These are phyloP conservation scores for Pseudocercospora fuligena DNA, from an alignment of 2,329 filamentous ascomycete genomes.

Conservation along the genomic window DNA sequence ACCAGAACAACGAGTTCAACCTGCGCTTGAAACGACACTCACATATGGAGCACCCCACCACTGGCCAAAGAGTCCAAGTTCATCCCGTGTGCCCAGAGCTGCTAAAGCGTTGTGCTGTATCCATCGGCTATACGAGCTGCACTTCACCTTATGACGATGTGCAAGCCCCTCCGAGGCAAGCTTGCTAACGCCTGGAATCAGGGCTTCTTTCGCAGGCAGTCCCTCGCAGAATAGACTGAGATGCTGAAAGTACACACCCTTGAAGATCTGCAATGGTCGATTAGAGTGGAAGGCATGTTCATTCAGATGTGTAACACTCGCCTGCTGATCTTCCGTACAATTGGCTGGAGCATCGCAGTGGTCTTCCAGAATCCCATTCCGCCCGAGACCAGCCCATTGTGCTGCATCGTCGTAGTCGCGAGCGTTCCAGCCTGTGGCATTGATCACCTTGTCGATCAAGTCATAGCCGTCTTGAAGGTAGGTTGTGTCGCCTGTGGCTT, in stretches of 20 bases:
- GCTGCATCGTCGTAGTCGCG: conserved; percentile 17
- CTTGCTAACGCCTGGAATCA: conserved; percentile 51
- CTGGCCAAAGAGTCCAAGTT: conserved; percentile 73
- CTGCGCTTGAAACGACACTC: background rate
- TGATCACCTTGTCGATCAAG: conserved; percentile 73
- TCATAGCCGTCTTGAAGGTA: conserved; percentile 81
- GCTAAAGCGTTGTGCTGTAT: conserved; percentile 75
- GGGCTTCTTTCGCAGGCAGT: conserved; percentile 53
- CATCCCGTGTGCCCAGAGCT: conserved; percentile 71
- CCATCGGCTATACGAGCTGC: conserved; percentile 72
- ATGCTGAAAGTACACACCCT: conserved; percentile 93
- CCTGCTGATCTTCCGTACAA: conserved; percentile 74
- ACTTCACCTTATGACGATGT: conserved; percentile 61
- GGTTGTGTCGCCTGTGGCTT: conserved; percentile 70
- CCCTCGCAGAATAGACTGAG: conserved; percentile 76
- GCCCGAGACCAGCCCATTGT: conserved; percentile 75
- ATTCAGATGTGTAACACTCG: no score
- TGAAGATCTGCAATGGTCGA: conserved; percentile 72
- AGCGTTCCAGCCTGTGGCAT: conserved; percentile 73
- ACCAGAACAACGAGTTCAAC: background rate
- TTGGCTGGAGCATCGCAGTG: conserved; percentile 68
- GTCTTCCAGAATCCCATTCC: conserved; percentile 58
- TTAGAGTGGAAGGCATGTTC: no score
- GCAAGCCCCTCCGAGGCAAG: conserved; percentile 29
- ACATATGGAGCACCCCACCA: conserved; percentile 71